Evolutionary conservation across 257 asterid genomes (phyloP).

Genomic region (Nicotiana benthamiana): DNA sequence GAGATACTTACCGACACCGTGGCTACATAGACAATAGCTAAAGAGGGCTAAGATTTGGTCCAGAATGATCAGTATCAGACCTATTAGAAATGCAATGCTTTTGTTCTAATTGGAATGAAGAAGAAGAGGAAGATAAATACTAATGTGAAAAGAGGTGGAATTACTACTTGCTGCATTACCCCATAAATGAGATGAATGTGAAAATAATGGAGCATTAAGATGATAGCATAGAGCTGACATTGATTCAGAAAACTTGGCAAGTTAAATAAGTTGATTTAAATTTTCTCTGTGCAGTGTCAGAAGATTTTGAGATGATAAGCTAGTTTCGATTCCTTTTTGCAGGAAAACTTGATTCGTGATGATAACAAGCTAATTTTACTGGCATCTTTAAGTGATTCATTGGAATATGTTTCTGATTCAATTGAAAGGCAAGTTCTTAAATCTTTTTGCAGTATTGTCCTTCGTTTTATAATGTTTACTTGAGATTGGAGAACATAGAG

Average conservation of each 20-base stretch:
- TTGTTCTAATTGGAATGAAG: not conserved
- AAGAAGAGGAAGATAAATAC: not conserved
- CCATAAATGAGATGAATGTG: not conserved
- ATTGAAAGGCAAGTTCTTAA: slow-evolving; percentile 73
- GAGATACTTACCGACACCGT: not conserved
- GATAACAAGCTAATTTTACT: slow-evolving; percentile 82
- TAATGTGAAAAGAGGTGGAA: slow-evolving; percentile 4
- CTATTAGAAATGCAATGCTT: not conserved
- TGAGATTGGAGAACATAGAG: not conserved
- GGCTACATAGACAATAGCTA: not conserved
- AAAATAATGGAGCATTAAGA: not conserved
- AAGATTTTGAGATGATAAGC: not conserved
- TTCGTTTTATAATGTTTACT: not conserved
- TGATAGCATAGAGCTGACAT: slow-evolving; percentile 3
- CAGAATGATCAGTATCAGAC: not conserved
- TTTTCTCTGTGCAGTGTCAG: not conserved
- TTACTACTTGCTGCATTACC: not conserved
- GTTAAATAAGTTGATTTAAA: not conserved
- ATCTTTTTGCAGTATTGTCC: slow-evolving; percentile 14
- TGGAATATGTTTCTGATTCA: slow-evolving; percentile 93
- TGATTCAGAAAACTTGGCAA: not conserved
- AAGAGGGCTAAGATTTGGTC: not conserved
- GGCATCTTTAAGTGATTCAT: slow-evolving; percentile 95
- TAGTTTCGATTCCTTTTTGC: slow-evolving; percentile 17
- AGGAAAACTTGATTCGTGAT: slow-evolving; percentile 97